These are phyloP conservation scores for Yamadazyma atlantica DNA, from an alignment of 1,139 yeast species.

Conservation along the genomic window DNA sequence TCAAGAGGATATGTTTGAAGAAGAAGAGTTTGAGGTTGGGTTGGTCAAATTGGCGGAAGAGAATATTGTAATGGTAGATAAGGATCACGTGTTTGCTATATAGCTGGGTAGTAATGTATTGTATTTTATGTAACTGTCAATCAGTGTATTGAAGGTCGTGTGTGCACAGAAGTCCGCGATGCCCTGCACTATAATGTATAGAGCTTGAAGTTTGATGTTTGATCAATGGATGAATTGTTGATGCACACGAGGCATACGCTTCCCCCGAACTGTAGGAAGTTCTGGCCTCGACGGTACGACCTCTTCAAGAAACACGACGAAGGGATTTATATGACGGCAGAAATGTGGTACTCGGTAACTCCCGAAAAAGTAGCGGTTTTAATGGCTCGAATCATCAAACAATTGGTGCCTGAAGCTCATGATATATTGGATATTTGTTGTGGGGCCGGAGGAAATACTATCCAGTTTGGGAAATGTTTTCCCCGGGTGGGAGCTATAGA, in stretches of 20 bases:
- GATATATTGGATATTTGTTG: constrained; percentile 73
- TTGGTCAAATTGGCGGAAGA: constrained; percentile 51
- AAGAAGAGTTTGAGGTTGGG: constrained; percentile 55
- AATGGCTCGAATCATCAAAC: constrained; percentile 54
- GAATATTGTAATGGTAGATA: constrained; percentile 60
- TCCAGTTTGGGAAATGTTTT: constrained; percentile 70
- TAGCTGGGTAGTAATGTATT: constrained; percentile 15
- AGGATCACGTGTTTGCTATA: constrained; percentile 62
- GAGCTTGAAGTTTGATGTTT: neutral
- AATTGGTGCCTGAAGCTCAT: constrained; percentile 40
- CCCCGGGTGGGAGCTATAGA: constrained; percentile 68
- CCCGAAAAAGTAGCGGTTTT: constrained; percentile 74
- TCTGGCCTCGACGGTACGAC: constrained; percentile 59
- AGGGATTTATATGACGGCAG: constrained; percentile 72
- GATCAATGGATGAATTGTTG: neutral
- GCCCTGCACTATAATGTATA: neutral
- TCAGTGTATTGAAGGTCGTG: neutral
- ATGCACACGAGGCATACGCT: constrained; percentile 23
- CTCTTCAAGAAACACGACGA: constrained; percentile 64
- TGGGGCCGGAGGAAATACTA: constrained; percentile 95
- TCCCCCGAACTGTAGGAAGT: constrained; percentile 47
- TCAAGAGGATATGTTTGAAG: constrained; percentile 60
- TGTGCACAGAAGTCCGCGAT: neutral
- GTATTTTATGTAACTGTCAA: neutral
- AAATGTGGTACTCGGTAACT: constrained; percentile 89